phyloP scores from a whole-genome alignment of 495 filamentous ascomycete species.

The Podospora bellae-mahoneyi region DNA sequence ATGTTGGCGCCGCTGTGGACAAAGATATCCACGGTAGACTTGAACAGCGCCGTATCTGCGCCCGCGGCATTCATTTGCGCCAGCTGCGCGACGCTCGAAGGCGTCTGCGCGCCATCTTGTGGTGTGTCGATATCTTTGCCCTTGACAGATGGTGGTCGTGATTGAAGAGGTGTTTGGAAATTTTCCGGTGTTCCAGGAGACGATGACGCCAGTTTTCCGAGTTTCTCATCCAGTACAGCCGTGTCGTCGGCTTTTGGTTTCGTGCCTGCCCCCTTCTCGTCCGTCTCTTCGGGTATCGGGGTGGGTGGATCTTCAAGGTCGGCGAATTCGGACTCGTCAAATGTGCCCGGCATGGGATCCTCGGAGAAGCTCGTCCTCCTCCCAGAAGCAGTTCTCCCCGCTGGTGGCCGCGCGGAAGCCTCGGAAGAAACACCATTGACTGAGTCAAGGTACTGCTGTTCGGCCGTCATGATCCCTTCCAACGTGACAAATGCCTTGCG shows the following conservation, averaged over 20 bases:
- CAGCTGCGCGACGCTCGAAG: conserved; percentile 1
- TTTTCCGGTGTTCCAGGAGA: background rate
- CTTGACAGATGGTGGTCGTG: background rate
- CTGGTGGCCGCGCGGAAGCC: background rate
- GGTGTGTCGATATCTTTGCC: background rate
- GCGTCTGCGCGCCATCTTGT: conserved; percentile 9
- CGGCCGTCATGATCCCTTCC: conserved; percentile 61
- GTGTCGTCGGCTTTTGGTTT: background rate
- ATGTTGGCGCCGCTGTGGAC: conserved; percentile 83
- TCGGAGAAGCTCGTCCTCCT: conserved; percentile 25
- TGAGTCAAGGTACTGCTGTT: conserved; percentile 42
- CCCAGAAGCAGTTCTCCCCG: background rate
- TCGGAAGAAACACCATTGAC: conserved; percentile 4
- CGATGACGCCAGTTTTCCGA: conserved; percentile 18
- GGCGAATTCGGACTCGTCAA: conserved; percentile 36
- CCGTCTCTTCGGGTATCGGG: conserved; percentile 15
- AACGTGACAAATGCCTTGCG: conserved; percentile 85
- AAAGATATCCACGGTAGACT: conserved; percentile 73
- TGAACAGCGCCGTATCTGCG: conserved; percentile 52
- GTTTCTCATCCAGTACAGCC: conserved; percentile 22
- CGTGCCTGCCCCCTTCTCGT: conserved; percentile 22
- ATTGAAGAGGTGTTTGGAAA: background rate
- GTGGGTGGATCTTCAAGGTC: conserved; percentile 20
- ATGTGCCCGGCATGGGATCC: conserved; percentile 36
- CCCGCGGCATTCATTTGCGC: conserved; percentile 26